phyloP scores from a whole-genome alignment of 345 rosid species.

The Populus ilicifolia region DNA sequence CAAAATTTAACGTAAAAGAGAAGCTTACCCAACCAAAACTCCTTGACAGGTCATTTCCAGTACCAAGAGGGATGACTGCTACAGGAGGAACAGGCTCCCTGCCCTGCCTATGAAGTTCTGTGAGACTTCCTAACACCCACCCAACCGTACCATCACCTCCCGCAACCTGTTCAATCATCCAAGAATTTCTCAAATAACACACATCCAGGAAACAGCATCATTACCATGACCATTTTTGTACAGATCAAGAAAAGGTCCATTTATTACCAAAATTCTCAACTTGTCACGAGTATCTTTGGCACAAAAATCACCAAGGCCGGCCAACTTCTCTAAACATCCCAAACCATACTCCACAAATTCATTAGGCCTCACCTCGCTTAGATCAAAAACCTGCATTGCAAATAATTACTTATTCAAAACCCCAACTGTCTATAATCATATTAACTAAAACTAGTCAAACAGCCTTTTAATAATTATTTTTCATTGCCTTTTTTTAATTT shows the following conservation, averaged over 20 bases:
- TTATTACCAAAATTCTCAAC: slow-evolving; percentile 72
- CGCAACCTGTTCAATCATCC: slow-evolving; percentile 67
- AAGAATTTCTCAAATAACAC: slow-evolving; percentile 1
- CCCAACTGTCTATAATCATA: background rate
- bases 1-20: slow-evolving; percentile 12
- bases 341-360: slow-evolving; percentile 79
- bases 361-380: slow-evolving; percentile 69
- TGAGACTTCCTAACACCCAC: slow-evolving; percentile 87
- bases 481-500: background rate
- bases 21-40: slow-evolving; percentile 92
- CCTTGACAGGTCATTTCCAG: slow-evolving; percentile 90
- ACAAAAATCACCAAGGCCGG: slow-evolving; percentile 60
- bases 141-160: slow-evolving; percentile 99
- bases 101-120: slow-evolving; percentile 51
- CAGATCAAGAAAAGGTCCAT: background rate
- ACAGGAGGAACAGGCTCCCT: slow-evolving; percentile 79
- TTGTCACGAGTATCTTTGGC: slow-evolving; percentile 77
- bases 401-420: slow-evolving; percentile 5
- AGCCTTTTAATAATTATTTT: background rate
- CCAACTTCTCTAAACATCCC: slow-evolving; percentile 74
- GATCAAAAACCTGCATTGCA: slow-evolving; percentile 68
- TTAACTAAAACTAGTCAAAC: background rate
- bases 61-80: slow-evolving; percentile 88
- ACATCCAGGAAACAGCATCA: background rate
- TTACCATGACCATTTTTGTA: background rate